A percentile compares a stretch with the other conserved stretches of the same genome.
Conservation (phyloP, 352 stramenopile species). For the Pythium monospermum region DNA sequence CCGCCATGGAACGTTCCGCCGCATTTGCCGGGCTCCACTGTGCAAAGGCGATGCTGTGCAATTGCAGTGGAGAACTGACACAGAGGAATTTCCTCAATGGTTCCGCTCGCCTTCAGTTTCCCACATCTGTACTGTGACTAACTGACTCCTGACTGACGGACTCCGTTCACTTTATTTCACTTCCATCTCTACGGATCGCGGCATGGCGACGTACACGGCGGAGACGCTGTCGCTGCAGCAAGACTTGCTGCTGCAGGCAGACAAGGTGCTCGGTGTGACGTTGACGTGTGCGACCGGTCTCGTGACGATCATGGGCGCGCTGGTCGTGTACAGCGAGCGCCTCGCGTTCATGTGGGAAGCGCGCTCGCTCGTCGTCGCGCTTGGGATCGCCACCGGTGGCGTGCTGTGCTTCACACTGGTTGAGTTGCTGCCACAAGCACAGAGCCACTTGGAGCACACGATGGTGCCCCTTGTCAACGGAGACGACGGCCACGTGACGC, state of each 20-base stretch:
- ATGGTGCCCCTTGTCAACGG: neutral
- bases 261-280: constrained; percentile 17
- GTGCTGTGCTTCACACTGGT: constrained; percentile 22
- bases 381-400: constrained; percentile 18
- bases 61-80: too few relatives aligned
- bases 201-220: neutral
- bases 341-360: constrained; percentile 22
- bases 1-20: too few relatives aligned
- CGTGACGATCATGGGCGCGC: constrained; percentile 15
- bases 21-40: too few relatives aligned
- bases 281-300: constrained; percentile 17
- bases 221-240: neutral
- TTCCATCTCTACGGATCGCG: too few relatives aligned
- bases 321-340: constrained; percentile 20
- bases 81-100: too few relatives aligned
- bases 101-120: too few relatives aligned
- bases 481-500: neutral
- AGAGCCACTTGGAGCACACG: constrained; percentile 5
- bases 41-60: too few relatives aligned
- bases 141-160: too few relatives aligned
- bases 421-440: constrained; percentile 18
- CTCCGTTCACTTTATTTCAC: too few relatives aligned
- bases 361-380: constrained; percentile 16
- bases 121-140: too few relatives aligned
- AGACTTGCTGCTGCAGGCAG: constrained; percentile 5